These are phyloP conservation scores for Yarrowia phangngaensis DNA, from an alignment of 805 yeast species.

Conservation along the genomic window DNA sequence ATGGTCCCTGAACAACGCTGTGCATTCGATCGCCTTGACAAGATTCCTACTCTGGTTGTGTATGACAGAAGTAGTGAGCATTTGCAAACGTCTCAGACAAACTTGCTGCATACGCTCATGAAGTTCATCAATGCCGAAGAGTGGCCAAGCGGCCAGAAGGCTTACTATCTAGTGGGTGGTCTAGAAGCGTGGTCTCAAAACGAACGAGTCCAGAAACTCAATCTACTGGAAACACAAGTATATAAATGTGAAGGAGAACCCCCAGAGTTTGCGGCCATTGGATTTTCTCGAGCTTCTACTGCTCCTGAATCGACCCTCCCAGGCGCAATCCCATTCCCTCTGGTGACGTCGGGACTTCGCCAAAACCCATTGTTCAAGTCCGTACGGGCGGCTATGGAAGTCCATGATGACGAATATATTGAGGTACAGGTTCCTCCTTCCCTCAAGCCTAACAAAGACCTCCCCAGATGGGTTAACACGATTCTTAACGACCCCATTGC, in stretches of 20 bases:
- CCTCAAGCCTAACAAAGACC: slow-evolving; percentile 29
- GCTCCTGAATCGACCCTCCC: slow-evolving; percentile 32
- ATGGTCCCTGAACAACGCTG: slow-evolving; percentile 38
- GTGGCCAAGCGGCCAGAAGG: slow-evolving; percentile 29
- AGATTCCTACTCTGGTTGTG: slow-evolving; percentile 41
- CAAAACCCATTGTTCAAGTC: slow-evolving; percentile 24
- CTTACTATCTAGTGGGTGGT: slow-evolving; percentile 36
- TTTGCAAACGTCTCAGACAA: slow-evolving; percentile 28
- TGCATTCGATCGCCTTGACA: slow-evolving; percentile 32
- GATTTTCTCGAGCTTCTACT: slow-evolving; percentile 28
- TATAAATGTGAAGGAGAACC: slow-evolving; percentile 14
- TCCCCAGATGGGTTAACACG: slow-evolving; percentile 56
- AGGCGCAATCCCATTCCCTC: slow-evolving; percentile 31
- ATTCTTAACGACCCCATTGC: slow-evolving; percentile 39
- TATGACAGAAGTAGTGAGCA: slow-evolving; percentile 46
- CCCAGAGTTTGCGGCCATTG: slow-evolving; percentile 23
- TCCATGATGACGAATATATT: slow-evolving; percentile 33
- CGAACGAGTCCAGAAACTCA: background rate
- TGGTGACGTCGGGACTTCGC: slow-evolving; percentile 35
- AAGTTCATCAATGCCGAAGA: slow-evolving; percentile 35
- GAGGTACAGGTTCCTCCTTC: slow-evolving; percentile 31
- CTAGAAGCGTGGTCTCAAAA: slow-evolving; percentile 26
- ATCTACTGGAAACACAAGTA: slow-evolving; percentile 8
- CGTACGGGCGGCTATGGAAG: slow-evolving; percentile 35
- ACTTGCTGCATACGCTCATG: slow-evolving; percentile 34